Evolutionary conservation across 1,284 basidiomycete species (phyloP), one percentile per base, ranked within the genome.

Genomic region (Ceratobasidium sp.): DNA sequence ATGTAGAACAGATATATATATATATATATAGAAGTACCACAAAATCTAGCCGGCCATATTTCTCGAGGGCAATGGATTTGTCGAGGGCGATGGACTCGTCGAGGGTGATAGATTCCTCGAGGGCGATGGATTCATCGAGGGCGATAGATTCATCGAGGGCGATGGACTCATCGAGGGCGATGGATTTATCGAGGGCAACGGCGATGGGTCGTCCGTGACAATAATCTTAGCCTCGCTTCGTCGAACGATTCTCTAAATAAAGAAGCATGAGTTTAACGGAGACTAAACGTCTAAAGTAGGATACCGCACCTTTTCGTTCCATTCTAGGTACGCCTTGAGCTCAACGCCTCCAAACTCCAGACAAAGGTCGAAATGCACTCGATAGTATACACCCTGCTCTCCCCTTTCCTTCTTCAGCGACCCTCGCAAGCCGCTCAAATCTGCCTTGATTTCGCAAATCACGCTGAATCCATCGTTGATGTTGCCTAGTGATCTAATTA

Each of bases 301-400:
- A 21, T 3, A n/a, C 4, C 58, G 12, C 21, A 65, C 62, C 18
- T 53, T 65, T 26, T 65, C 62, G 4, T 52, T 39, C 62, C 62
- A 65, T 16, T 65, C 62, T 23, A 65, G 41, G 23, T n/a, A 41
- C 18, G 62, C 62, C 14, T 53, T 36, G 14, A 65, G 48, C 30
- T 65, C 62, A 18, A 52, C 48, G 3, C 48, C 48, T 12, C 50
- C 62, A 41, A 65, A 65, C 30, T 52, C 46, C 18, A 65, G 18
- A 28, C 62, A 53, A 10, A 65, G 18, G 5, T 52, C 34, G 28
- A 65, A 65, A 12, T 41, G 32, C 1, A 65, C 48, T 21, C 26
- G 1, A 30, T 46, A 65, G 18, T 39, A 65, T 1, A 14, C 12
- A 21, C 21, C 62, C 3, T 34, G 21, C 14, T 18, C 21, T 23